These are phyloP conservation scores for Fusarium hainanense DNA, from an alignment of 2,329 filamentous ascomycete species.

Conservation along the genomic window DNA sequence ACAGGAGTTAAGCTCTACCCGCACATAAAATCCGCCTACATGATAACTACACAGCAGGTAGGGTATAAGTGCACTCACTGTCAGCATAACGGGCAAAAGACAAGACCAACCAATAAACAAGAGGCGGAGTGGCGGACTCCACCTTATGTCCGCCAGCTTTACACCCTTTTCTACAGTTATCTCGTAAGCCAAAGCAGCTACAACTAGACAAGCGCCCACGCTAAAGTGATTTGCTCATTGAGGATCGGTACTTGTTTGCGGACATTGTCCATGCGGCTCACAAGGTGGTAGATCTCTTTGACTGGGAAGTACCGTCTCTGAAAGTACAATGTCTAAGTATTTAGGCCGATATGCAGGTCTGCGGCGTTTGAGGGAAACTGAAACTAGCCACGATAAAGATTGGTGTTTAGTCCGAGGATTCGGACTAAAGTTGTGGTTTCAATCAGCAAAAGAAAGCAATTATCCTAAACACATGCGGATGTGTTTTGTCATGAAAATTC, in stretches of 20 bases:
- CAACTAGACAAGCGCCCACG: constrained; percentile 35
- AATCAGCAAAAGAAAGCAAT: neutral
- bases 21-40: constrained; percentile 38
- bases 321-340: neutral
- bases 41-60: constrained; percentile 7
- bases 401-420: constrained; percentile 31
- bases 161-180: constrained; percentile 26
- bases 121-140: constrained; percentile 40
- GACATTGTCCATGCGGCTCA: constrained; percentile 26
- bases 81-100: constrained; percentile 38
- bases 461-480: constrained; percentile 6
- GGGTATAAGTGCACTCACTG: neutral
- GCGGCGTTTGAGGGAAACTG: constrained; percentile 10
- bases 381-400: constrained; percentile 1
- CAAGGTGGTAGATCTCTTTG: neutral
- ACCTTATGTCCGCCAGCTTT: constrained; percentile 38
- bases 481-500: neutral
- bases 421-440: constrained; percentile 18
- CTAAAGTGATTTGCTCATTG: constrained; percentile 19
- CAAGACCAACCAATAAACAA: constrained; percentile 8
- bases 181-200: constrained; percentile 43
- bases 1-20: constrained; percentile 34
- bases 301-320: neutral
- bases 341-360: constrained; percentile 10
- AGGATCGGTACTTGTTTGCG: constrained; percentile 15